Conservation (phyloP, 305 asterid genomes). For the Fraxinus baroniana region DNA sequence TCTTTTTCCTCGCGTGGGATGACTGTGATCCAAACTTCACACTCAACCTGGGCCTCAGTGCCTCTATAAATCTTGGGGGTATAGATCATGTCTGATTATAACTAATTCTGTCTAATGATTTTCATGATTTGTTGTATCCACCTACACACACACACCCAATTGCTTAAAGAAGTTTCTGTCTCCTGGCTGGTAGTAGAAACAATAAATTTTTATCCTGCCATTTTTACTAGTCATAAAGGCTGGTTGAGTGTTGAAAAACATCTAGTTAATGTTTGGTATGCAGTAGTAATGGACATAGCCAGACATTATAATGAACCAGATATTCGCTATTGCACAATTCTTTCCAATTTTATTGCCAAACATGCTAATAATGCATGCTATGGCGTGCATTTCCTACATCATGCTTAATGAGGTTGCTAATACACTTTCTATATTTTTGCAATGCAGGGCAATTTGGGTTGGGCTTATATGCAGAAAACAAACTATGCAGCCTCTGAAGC, state of each 20-base stretch:
- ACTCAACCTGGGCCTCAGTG: neutral
- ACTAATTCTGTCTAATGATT: neutral
- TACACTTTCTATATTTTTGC: neutral
- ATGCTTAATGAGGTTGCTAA: neutral
- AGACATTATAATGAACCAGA: neutral
- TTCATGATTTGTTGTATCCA: neutral
- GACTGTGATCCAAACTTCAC: neutral
- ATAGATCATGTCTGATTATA: neutral
- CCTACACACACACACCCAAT: neutral
- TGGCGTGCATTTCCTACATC: neutral
- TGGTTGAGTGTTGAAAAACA: neutral
- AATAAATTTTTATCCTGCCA: neutral
- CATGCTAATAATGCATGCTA: neutral
- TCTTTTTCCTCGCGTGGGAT: neutral
- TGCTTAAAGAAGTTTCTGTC: neutral
- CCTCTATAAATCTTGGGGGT: neutral
- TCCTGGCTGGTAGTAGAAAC: neutral
- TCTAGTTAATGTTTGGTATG: neutral
- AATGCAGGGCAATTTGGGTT: conserved; percentile 80
- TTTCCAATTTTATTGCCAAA: neutral
- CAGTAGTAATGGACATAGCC: neutral
- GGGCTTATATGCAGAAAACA: conserved; percentile 87
- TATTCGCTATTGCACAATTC: neutral
- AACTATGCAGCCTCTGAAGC: conserved; percentile 64
- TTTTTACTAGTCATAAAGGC: neutral